Percentiles rank a stretch among this genome's conserved stretches.
phyloP scores from a whole-genome alignment of 2,329 filamentous ascomycete species.

The Scytalidium sp. region DNA sequence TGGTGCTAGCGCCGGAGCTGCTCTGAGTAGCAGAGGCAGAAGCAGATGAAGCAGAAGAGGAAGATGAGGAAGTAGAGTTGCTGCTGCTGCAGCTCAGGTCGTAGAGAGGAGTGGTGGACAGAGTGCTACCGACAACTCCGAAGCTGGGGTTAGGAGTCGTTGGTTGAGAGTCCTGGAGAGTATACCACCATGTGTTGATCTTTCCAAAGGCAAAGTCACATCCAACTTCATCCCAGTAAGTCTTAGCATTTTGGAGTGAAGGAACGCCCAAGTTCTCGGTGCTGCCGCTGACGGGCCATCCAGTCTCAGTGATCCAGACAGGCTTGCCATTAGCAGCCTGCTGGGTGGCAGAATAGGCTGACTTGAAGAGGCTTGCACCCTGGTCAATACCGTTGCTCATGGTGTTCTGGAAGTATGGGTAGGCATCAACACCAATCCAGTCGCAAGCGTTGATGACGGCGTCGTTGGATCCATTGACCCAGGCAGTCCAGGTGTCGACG shows the following conservation, averaged over 20 bases:
- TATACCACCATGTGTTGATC: constrained; percentile 74
- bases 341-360: constrained; percentile 59
- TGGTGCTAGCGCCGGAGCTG: neutral
- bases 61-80: constrained; percentile 12
- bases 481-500: constrained; percentile 86
- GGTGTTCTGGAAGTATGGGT: constrained; percentile 77
- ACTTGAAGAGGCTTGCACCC: constrained; percentile 64
- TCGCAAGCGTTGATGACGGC: constrained; percentile 68
- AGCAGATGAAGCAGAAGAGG: constrained; percentile 5
- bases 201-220: constrained; percentile 64
- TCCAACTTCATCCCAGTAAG: constrained; percentile 77
- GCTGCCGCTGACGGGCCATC: constrained; percentile 75
- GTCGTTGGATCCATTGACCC: constrained; percentile 69
- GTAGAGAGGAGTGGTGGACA: constrained; percentile 55
- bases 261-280: constrained; percentile 61
- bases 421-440: constrained; percentile 81
- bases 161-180: constrained; percentile 61
- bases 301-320: constrained; percentile 86
- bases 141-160: constrained; percentile 65
- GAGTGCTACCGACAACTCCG: constrained; percentile 58
- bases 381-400: constrained; percentile 63
- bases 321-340: constrained; percentile 61
- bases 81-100: constrained; percentile 54
- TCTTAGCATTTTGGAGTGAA: constrained; percentile 64
- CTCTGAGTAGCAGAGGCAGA: neutral